Percentiles rank a stretch among this genome's conserved stretches.
Conservation (phyloP, 2,329 filamentous ascomycete genomes). For the Pestalotiopsis sp. region DNA sequence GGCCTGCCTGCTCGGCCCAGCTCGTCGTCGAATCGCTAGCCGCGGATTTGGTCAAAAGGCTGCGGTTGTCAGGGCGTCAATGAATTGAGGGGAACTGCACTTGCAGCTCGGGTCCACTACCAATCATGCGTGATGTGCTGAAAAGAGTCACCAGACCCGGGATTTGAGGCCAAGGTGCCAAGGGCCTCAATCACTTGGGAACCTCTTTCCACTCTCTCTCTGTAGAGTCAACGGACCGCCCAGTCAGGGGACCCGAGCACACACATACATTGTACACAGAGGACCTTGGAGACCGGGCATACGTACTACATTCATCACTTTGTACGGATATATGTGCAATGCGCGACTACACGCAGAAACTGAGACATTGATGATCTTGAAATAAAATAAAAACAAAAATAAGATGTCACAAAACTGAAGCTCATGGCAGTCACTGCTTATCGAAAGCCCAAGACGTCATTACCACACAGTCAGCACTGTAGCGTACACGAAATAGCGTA, state of each 20-base stretch:
- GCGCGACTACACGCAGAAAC: neutral
- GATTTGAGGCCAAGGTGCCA: neutral
- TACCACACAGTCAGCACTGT: neutral
- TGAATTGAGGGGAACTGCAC: neutral
- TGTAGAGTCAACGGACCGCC: neutral
- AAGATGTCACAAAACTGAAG: neutral
- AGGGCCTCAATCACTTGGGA: neutral
- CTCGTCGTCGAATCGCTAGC: conserved; percentile 2
- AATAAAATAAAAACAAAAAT: neutral
- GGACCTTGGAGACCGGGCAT: neutral
- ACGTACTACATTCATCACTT: neutral
- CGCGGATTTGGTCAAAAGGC: conserved; percentile 5
- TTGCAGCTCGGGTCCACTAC: neutral
- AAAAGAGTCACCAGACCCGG: neutral
- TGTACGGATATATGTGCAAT: neutral
- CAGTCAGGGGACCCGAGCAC: neutral
- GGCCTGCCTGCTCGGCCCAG: neutral
- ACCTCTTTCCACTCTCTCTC: neutral
- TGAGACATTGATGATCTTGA: neutral
- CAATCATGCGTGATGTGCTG: neutral
- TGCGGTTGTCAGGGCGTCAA: neutral
- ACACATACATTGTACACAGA: neutral
- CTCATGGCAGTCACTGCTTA: neutral
- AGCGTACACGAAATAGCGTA: neutral
- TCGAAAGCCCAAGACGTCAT: neutral